A percentile compares a stretch with the other conserved stretches of the same genome.
Evolutionary conservation across 2,329 filamentous ascomycete genomes (phyloP).

Genomic region (Stagonosporopsis chrysanthemi): DNA sequence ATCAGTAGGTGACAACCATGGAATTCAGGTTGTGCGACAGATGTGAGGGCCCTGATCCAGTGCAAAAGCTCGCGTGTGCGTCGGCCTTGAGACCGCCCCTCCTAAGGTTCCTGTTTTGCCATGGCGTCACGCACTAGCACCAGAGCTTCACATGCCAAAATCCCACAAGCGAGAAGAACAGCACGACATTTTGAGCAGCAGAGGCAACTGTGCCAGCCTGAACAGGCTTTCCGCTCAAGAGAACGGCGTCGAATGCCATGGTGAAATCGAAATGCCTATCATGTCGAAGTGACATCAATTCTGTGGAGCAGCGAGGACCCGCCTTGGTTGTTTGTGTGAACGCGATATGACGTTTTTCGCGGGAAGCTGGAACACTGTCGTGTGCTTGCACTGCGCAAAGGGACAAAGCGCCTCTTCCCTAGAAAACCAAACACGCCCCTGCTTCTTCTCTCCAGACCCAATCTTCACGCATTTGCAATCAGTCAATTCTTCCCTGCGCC

Average conservation of each 20-base stretch:
- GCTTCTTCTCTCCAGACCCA: slow-evolving; percentile 4
- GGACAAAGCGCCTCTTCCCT: slow-evolving; percentile 16
- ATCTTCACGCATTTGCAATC: slow-evolving; percentile 8
- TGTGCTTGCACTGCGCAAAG: slow-evolving; percentile 12
- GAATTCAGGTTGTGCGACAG: slow-evolving; percentile 4
- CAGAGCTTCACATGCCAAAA: slow-evolving; percentile 18
- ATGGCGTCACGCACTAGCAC: background rate
- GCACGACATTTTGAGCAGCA: slow-evolving; percentile 10
- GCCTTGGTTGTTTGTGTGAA: slow-evolving; percentile 21
- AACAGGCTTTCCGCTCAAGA: slow-evolving; percentile 9
- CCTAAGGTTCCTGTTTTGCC: background rate
- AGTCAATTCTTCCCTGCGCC: background rate
- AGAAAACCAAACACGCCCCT: slow-evolving; percentile 18
- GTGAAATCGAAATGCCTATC: background rate
- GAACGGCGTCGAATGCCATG: slow-evolving; percentile 7
- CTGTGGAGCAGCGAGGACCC: slow-evolving; percentile 11
- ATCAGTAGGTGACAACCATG: slow-evolving; percentile 2
- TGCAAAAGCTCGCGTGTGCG: slow-evolving; percentile 16
- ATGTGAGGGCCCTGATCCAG: slow-evolving; percentile 6
- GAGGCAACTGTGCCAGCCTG: slow-evolving; percentile 2
- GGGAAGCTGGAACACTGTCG: slow-evolving; percentile 21
- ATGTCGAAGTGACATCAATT: slow-evolving; percentile 17
- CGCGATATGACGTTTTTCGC: slow-evolving; percentile 17
- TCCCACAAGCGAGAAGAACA: slow-evolving; percentile 12
- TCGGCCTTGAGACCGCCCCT: background rate